Evolutionary conservation across 78 protist species (phyloP), one percentile per base, ranked within the genome.

Genomic region (Dictyostelium intermedium): DNA sequence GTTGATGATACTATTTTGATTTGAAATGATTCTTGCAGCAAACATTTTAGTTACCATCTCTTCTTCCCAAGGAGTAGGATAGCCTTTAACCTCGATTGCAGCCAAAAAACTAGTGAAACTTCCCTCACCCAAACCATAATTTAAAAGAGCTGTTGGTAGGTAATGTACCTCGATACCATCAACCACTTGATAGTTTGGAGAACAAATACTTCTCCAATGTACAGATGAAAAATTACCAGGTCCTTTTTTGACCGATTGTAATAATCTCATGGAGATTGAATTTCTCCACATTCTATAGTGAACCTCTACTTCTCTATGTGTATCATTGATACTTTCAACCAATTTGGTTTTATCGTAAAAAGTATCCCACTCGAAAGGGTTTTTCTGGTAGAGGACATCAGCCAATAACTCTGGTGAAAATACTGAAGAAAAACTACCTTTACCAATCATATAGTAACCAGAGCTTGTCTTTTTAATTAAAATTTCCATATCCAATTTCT

Each of bases 281-380:
- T 70, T 84, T 63, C 83, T 35, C 85, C 85, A 89, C 94, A 89
- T 89, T 41, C 94, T 45, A 70, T 89, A 89, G 30, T 35, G n/a
- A n/a, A 89, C 72, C 1, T 63, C 82, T 0, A 80, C 83, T 20
- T 89, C 94, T 70, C 85, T 45, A 34, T 4, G 1, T 53, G 30
- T 23, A 6, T 27, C 76, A 32, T 78, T 43, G 8, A 89, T 70
- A 47, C 82, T 34, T 45, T 89, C 87, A 20, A 89, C 72, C 5
- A 89, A 23, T 8, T 2, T 1, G 5, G 76, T 60, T 30, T 50
- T 80, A 45, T 89, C 94, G 53, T 56, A 89, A 89, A 89, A 89
- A 5, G 94, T 89, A 34, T 89, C 94, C 94, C 94, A 89, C 32
- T 60, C 60, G 61, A 74, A 89, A 6, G 85, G 94, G 1, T 63